Conservation (phyloP, 768 basidiomycete genomes). For the Neoboletus brunneissimus region DNA sequence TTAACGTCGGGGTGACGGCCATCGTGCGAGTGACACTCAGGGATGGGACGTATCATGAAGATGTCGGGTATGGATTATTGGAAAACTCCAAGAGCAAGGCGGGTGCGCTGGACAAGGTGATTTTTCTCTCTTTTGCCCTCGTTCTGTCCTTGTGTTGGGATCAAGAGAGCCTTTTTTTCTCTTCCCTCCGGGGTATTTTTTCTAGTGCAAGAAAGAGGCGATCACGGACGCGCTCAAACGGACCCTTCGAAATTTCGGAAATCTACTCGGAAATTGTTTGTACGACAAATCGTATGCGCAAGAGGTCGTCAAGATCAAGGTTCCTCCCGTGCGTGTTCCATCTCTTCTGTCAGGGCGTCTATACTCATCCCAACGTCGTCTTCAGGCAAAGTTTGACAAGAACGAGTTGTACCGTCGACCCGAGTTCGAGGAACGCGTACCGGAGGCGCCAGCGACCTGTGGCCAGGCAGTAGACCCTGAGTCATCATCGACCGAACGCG, state of each 20-base stretch:
- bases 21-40: constrained; percentile 82
- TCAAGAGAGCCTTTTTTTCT: too few relatives aligned
- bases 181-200: too few relatives aligned
- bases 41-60: constrained; percentile 90
- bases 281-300: constrained; percentile 90
- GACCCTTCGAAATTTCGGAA: constrained; percentile 88
- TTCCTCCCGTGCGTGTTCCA: constrained; percentile 59
- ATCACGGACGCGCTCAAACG: constrained; percentile 94
- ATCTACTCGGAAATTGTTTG: constrained; percentile 93
- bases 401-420: constrained; percentile 66
- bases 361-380: neutral
- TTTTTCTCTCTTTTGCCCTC: constrained; percentile 17
- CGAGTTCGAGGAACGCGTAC: constrained; percentile 55
- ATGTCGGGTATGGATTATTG: constrained; percentile 84
- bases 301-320: constrained; percentile 85
- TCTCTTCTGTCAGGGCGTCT: neutral
- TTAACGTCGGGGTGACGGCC: constrained; percentile 75
- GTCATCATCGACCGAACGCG: neutral
- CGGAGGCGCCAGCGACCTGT: constrained; percentile 15
- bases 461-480: neutral
- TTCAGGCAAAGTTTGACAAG: constrained; percentile 58
- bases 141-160: neutral
- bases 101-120: constrained; percentile 86
- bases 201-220: constrained; percentile 99
- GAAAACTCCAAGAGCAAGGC: constrained; percentile 88